These are phyloP conservation scores for Auricularia auricula-judae DNA, from an alignment of 768 basidiomycete species.

Conservation along the genomic window DNA sequence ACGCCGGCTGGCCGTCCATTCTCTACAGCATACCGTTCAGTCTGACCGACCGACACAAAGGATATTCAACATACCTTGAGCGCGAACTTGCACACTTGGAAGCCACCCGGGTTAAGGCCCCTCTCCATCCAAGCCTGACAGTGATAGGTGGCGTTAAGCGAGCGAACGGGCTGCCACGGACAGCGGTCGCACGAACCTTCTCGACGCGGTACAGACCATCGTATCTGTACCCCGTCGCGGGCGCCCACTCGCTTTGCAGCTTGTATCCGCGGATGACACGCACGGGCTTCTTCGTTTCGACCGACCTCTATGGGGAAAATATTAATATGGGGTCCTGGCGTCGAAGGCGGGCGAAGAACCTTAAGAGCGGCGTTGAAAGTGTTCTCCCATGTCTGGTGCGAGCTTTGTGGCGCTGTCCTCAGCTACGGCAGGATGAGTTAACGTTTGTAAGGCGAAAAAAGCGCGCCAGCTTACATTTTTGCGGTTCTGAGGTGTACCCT, in stretches of 20 bases:
- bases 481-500: constrained; percentile 67
- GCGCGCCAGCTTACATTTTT: constrained; percentile 55
- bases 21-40: constrained; percentile 27
- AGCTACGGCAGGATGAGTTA: constrained; percentile 35
- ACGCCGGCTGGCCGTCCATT: constrained; percentile 41
- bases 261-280: constrained; percentile 85
- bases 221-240: constrained; percentile 82
- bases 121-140: constrained; percentile 61
- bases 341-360: constrained; percentile 17
- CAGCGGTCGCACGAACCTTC: constrained; percentile 21
- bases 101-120: constrained; percentile 58
- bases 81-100: constrained; percentile 74
- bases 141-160: constrained; percentile 1
- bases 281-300: constrained; percentile 71
- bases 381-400: constrained; percentile 72
- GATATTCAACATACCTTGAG: constrained; percentile 47
- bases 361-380: constrained; percentile 57
- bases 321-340: too few species aligned
- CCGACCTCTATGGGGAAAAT: constrained; percentile 38
- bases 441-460: neutral
- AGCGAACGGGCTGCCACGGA: neutral
- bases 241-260: constrained; percentile 59
- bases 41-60: neutral
- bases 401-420: constrained; percentile 80
- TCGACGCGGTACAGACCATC: constrained; percentile 69